Evolutionary conservation across 2,329 filamentous ascomycete genomes (phyloP).

Genomic region (Volutella citrinella): DNA sequence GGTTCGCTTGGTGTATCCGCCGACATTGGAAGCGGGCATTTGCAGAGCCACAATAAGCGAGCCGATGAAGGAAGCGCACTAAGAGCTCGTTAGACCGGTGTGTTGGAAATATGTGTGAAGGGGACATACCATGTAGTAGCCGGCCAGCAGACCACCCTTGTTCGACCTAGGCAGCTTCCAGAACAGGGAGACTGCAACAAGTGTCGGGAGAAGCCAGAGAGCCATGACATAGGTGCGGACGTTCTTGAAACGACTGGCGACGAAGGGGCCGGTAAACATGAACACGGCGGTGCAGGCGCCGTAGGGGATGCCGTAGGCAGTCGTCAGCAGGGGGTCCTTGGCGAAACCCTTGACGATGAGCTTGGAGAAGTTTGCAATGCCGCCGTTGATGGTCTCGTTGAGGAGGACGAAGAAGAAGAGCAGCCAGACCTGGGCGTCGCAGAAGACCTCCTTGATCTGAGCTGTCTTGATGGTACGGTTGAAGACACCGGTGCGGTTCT

Average conservation of each 20-base stretch:
- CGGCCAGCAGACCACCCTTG: constrained; percentile 46
- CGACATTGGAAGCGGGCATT: constrained; percentile 48
- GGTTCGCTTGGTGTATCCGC: constrained; percentile 46
- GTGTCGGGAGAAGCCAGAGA: constrained; percentile 48
- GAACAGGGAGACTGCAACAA: constrained; percentile 45
- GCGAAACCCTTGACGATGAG: constrained; percentile 48
- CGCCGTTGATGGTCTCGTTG: constrained; percentile 53
- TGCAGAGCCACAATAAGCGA: constrained; percentile 54
- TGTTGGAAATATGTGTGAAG: rapidly evolving
- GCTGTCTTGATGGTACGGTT: constrained; percentile 47
- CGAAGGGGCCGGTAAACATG: constrained; percentile 49
- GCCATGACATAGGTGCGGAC: constrained; percentile 51
- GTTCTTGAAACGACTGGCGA: constrained; percentile 50
- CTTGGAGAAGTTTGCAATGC: constrained; percentile 56
- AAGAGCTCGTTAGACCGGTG: neutral
- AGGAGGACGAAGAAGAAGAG: constrained; percentile 52
- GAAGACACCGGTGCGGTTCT: constrained; percentile 45
- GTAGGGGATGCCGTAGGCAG: constrained; percentile 51
- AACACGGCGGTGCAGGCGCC: constrained; percentile 53
- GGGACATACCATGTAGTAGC: constrained; percentile 45
- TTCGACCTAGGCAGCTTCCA: constrained; percentile 45
- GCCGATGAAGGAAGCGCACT: constrained; percentile 45
- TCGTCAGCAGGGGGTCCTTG: constrained; percentile 35
- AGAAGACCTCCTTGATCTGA: constrained; percentile 47
- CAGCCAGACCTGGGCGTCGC: constrained; percentile 51